phyloP scores from a whole-genome alignment of 1,284 basidiomycete genomes.

The Leccinum insolens region DNA sequence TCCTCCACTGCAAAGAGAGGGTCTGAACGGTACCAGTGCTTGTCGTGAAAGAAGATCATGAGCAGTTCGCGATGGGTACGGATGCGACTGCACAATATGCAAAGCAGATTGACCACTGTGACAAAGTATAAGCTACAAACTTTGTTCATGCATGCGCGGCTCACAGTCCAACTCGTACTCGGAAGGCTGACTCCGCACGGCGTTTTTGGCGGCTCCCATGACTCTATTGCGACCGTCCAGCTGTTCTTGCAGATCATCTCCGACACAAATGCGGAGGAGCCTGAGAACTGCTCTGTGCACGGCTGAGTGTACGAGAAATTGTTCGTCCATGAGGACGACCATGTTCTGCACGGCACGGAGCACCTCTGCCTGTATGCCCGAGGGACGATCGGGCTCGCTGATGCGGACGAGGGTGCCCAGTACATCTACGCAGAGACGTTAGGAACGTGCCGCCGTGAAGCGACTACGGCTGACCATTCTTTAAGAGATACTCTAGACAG shows the following conservation, averaged over 20 bases:
- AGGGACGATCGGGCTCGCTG: slow-evolving; percentile 81
- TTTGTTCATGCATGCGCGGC: slow-evolving; percentile 33
- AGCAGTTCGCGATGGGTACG: slow-evolving; percentile 87
- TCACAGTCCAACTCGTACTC: slow-evolving; percentile 86
- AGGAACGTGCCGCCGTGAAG: slow-evolving; percentile 4
- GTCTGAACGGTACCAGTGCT: slow-evolving; percentile 77
- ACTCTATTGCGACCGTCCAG: slow-evolving; percentile 74
- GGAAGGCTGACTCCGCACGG: slow-evolving; percentile 68
- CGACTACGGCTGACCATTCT: slow-evolving; percentile 63
- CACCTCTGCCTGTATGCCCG: slow-evolving; percentile 86
- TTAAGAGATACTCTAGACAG: slow-evolving; percentile 89
- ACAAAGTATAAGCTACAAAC: slow-evolving; percentile 5
- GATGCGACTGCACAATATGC: slow-evolving; percentile 89
- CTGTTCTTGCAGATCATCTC: slow-evolving; percentile 87
- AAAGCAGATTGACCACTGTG: slow-evolving; percentile 86
- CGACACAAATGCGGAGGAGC: slow-evolving; percentile 86
- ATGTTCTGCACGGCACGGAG: slow-evolving; percentile 84
- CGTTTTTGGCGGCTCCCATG: slow-evolving; percentile 80
- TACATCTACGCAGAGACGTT: slow-evolving; percentile 56
- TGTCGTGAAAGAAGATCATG: slow-evolving; percentile 96
- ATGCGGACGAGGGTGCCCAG: slow-evolving; percentile 84
- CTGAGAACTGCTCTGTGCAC: slow-evolving; percentile 89
- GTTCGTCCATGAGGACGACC: slow-evolving; percentile 87
- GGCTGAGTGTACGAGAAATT: slow-evolving; percentile 88
- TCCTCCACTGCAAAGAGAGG: slow-evolving; percentile 70